These are phyloP conservation scores for Trichophaea hybrida DNA, from an alignment of 2,329 filamentous ascomycete genomes.

Conservation along the genomic window DNA sequence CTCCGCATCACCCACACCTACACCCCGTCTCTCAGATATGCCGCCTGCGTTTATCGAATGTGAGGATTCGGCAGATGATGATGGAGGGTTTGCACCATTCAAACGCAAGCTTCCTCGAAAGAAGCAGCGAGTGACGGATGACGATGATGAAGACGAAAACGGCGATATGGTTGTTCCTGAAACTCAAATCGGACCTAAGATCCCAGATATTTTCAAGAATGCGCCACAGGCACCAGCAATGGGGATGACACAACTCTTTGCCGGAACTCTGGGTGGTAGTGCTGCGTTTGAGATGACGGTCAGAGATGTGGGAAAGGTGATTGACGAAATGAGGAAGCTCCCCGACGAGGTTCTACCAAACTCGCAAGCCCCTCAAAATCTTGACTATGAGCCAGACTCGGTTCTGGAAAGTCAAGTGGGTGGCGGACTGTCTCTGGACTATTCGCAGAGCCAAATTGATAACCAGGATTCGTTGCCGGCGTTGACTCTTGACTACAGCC, in stretches of 20 bases:
- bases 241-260: slow-evolving; percentile 79
- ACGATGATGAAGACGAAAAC: slow-evolving; percentile 45
- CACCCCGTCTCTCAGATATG: slow-evolving; percentile 17
- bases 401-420: background rate
- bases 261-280: slow-evolving; percentile 65
- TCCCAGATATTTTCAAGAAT: slow-evolving; percentile 56
- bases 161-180: slow-evolving; percentile 18
- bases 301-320: slow-evolving; percentile 5
- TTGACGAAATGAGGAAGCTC: slow-evolving; percentile 26
- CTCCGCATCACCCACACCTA: slow-evolving; percentile 11
- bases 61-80: slow-evolving; percentile 30
- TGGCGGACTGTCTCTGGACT: background rate
- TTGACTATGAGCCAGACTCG: background rate
- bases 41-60: slow-evolving; percentile 15
- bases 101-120: slow-evolving; percentile 25
- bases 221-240: slow-evolving; percentile 51
- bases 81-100: slow-evolving; percentile 35
- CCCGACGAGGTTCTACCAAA: slow-evolving; percentile 31
- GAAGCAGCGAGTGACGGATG: slow-evolving; percentile 46
- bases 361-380: slow-evolving; percentile 31
- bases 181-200: slow-evolving; percentile 36
- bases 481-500: slow-evolving; percentile 10
- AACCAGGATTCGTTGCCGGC: slow-evolving; percentile 1
- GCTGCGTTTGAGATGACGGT: background rate
- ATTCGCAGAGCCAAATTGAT: slow-evolving; percentile 1